phyloP scores from a whole-genome alignment of 345 rosid species.

The Nasturtium officinale region DNA sequence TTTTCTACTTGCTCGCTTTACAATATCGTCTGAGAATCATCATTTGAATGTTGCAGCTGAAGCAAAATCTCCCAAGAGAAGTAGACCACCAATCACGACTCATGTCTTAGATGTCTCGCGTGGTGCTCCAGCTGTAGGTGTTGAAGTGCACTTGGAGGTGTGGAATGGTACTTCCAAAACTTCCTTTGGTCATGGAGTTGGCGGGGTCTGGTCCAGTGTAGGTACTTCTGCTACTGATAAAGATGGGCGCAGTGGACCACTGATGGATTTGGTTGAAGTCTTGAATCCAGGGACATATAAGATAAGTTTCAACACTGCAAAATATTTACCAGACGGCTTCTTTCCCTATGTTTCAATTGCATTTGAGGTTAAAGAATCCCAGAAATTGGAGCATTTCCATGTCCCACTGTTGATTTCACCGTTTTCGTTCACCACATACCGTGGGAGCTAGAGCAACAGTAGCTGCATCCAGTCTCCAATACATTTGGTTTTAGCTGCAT shows the following conservation, averaged over 20 bases:
- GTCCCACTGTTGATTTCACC: constrained; percentile 89
- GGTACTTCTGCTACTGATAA: constrained; percentile 75
- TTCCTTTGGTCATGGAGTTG: constrained; percentile 45
- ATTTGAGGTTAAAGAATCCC: constrained; percentile 71
- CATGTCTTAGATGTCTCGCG: constrained; percentile 88
- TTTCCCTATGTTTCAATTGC: constrained; percentile 80
- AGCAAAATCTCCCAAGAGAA: constrained; percentile 51
- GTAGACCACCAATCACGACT: constrained; percentile 86
- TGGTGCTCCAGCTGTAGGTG: constrained; percentile 79
- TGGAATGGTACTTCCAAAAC: constrained; percentile 63
- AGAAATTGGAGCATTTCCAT: constrained; percentile 80
- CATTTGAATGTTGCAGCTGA: constrained; percentile 60
- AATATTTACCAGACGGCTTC: constrained; percentile 72
- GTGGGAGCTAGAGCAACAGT: constrained; percentile 66
- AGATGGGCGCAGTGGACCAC: constrained; percentile 83
- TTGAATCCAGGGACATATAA: constrained; percentile 77
- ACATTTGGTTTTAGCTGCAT: constrained; percentile 20
- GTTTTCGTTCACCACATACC: constrained; percentile 80
- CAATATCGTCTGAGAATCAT: constrained; percentile 74
- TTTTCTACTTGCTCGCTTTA: constrained; percentile 41
- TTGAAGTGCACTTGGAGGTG: constrained; percentile 72
- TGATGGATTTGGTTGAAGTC: constrained; percentile 68
- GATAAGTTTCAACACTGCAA: constrained; percentile 81
- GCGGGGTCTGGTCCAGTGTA: constrained; percentile 54
- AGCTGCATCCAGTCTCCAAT: background rate